These are phyloP conservation scores for Luffa acutangula DNA, from an alignment of 306 rosid genomes.

Conservation along the genomic window DNA sequence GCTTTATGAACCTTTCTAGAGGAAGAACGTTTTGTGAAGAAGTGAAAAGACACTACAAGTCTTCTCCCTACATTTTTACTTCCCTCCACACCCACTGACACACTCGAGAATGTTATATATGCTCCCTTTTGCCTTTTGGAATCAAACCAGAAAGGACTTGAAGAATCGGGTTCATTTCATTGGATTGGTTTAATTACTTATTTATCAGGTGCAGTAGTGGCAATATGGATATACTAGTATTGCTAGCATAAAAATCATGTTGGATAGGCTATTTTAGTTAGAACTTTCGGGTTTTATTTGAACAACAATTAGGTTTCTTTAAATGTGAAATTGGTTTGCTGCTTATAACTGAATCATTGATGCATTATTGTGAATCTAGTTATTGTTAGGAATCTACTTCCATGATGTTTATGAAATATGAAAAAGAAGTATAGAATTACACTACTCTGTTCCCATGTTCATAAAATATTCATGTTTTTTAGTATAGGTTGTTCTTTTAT, in stretches of 20 bases:
- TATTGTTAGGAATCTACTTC: conserved; percentile 5
- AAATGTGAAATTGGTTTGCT: not conserved
- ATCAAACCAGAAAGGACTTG: not conserved
- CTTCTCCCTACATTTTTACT: no score
- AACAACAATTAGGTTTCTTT: not conserved
- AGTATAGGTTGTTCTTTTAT: no score
- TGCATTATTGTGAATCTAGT: conserved; percentile 6
- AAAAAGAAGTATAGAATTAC: not conserved
- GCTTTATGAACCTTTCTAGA: not conserved
- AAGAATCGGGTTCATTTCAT: not conserved
- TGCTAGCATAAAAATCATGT: no score
- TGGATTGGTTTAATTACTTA: not conserved
- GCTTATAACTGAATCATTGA: not conserved
- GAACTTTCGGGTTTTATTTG: not conserved
- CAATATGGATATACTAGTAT: no score
- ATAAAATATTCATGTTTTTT: conserved; percentile 17
- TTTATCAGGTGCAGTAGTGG: not conserved
- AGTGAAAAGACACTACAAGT: no score
- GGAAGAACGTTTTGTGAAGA: no score
- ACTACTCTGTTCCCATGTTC: not conserved
- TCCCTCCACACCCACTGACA: not conserved
- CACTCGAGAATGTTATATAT: not conserved
- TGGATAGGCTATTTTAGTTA: not conserved
- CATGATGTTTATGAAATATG: not conserved
- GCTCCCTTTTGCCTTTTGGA: not conserved